These are phyloP conservation scores for Sambucus nigra DNA, from an alignment of 129 eudicot species.

Conservation along the genomic window DNA sequence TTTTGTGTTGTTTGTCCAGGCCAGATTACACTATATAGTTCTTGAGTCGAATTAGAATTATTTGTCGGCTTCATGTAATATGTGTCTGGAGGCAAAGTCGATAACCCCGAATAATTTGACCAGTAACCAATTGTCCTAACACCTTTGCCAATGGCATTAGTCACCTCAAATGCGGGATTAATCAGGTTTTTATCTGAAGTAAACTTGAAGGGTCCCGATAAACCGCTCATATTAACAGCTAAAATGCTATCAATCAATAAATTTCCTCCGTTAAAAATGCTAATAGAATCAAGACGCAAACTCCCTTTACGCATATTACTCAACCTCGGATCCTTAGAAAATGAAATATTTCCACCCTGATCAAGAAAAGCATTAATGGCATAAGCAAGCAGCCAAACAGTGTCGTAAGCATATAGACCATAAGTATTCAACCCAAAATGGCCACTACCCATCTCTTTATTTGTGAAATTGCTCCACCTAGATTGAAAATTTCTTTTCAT, in stretches of 20 bases:
- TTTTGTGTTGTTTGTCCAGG: neutral
- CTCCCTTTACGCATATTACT: neutral
- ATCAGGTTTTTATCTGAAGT: neutral
- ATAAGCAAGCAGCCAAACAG: constrained; percentile 21
- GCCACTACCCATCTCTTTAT: neutral
- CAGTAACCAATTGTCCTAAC: neutral
- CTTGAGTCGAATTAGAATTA: neutral
- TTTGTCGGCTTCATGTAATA: neutral
- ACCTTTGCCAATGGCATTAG: constrained; percentile 2
- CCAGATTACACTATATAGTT: neutral
- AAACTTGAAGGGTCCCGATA: neutral
- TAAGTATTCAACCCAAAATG: constrained; percentile 11
- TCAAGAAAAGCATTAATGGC: constrained; percentile 12
- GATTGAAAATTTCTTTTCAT: constrained; percentile 4
- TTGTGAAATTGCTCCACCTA: constrained; percentile 12
- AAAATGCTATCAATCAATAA: neutral
- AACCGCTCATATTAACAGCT: neutral
- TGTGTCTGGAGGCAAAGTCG: neutral
- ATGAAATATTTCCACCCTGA: constrained; percentile 14
- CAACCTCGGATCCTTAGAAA: constrained; percentile 6
- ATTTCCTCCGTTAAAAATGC: constrained; percentile 3
- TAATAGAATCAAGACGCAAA: constrained; percentile 3
- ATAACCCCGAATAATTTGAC: constrained; percentile 5
- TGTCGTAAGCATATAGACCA: constrained; percentile 21
- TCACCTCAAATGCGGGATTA: constrained; percentile 4